Conservation (phyloP, 192 early-diverging fungal genomes). For the Umbelopsis vinacea region DNA sequence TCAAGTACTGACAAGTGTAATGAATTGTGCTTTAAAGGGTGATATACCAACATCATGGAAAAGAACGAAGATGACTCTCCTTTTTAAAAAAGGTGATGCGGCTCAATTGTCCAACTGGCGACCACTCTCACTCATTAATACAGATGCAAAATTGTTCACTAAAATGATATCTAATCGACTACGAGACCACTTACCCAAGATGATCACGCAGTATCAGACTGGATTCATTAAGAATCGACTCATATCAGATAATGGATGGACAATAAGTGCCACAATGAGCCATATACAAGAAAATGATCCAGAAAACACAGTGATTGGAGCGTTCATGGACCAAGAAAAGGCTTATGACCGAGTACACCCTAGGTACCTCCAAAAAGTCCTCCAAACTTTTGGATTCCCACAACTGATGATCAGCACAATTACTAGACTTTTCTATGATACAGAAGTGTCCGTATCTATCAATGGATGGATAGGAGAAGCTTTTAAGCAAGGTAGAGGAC, state of each 20-base stretch:
- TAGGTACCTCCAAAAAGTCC: constrained; percentile 13
- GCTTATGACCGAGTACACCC: constrained; percentile 38
- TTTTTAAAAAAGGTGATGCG: no score
- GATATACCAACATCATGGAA: no score
- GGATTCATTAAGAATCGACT: constrained; percentile 24
- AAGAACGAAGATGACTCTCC: no score
- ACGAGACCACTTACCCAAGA: neutral
- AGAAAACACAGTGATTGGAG: neutral
- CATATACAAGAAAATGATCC: neutral
- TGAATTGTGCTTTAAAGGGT: no score
- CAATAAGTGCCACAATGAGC: neutral
- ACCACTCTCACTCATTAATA: no score
- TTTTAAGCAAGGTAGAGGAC: constrained; percentile 28
- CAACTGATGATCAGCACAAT: no score
- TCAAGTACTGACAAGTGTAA: no score
- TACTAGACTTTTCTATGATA: constrained; percentile 1
- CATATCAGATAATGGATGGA: constrained; percentile 31
- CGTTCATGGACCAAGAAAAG: constrained; percentile 32
- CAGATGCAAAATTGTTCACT: constrained; percentile 34
- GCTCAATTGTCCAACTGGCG: no score
- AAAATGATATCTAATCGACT: constrained; percentile 20
- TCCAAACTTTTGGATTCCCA: constrained; percentile 15
- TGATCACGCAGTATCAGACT: constrained; percentile 27
- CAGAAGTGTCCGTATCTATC: constrained; percentile 27
- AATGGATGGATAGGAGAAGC: constrained; percentile 20